Conservation (phyloP, 2,329 filamentous ascomycete genomes). For the Neonectria hederae region DNA sequence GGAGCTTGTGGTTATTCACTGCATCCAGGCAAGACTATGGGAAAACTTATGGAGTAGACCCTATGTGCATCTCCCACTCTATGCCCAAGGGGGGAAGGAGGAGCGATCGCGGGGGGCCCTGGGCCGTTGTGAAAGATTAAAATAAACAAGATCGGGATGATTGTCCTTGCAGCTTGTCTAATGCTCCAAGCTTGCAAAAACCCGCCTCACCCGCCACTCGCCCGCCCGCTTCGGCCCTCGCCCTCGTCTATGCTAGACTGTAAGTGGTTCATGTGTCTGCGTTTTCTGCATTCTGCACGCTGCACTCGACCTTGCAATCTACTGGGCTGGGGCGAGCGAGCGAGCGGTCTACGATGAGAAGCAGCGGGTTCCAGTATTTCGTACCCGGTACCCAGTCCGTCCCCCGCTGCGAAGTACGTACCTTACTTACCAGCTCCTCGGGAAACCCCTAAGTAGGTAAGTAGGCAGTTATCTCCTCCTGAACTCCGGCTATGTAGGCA, state of each 20-base stretch:
- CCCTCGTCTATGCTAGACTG: not conserved
- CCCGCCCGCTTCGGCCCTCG: not conserved
- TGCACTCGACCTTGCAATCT: no score
- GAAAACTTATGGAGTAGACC: not conserved
- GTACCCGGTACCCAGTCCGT: no score
- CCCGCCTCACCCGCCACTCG: slow-evolving; percentile 21
- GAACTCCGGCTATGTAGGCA: not conserved
- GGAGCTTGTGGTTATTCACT: no score
- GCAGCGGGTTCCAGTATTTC: no score
- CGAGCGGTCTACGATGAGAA: no score
- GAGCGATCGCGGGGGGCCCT: not conserved
- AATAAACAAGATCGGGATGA: slow-evolving; percentile 13
- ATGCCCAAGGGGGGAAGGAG: not conserved
- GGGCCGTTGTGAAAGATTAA: slow-evolving; percentile 9
- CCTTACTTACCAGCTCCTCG: not conserved
- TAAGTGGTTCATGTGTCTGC: not conserved
- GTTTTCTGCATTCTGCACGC: not conserved
- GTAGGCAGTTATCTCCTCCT: no score
- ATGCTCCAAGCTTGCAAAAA: no score
- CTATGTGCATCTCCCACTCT: not conserved
- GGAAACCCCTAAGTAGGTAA: not conserved
- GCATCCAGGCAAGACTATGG: no score
- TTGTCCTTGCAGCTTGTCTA: slow-evolving; percentile 14
- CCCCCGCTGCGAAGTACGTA: no score
- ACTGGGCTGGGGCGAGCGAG: no score